Evolutionary conservation across 202 grass and related monocot species (phyloP).

Genomic region (Panicum virgatum): DNA sequence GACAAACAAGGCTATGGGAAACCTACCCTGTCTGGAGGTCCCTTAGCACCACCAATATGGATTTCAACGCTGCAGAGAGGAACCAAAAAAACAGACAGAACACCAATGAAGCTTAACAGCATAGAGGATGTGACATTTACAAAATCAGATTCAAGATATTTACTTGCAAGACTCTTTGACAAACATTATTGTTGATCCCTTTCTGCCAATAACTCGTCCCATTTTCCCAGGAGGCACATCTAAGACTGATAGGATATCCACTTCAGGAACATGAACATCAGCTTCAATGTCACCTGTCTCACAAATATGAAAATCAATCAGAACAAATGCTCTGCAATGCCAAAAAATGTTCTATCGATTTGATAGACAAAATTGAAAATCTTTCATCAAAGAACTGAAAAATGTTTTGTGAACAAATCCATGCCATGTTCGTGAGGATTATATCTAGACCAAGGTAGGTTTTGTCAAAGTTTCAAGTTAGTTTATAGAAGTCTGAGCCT

Average conservation of each 20-base stretch:
- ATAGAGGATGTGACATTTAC: conserved; percentile 30
- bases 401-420: conserved; percentile 24
- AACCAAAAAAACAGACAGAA: conserved; percentile 39
- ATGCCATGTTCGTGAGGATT: background rate
- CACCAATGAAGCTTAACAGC: conserved; percentile 24
- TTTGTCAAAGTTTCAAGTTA: conserved; percentile 18
- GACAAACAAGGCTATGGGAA: conserved; percentile 8
- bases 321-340: conserved; percentile 20
- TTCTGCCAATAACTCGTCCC: conserved; percentile 94
- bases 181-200: conserved; percentile 71
- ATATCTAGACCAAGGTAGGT: conserved; percentile 21
- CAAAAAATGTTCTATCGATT: conserved; percentile 23
- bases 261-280: conserved; percentile 65
- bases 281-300: conserved; percentile 56
- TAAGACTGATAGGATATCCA: conserved; percentile 81
- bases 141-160: conserved; percentile 30
- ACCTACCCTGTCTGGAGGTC: conserved; percentile 85
- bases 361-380: conserved; percentile 1
- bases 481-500: background rate
- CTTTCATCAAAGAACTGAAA: background rate
- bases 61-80: conserved; percentile 74
- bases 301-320: conserved; percentile 42
- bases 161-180: conserved; percentile 98
- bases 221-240: conserved; percentile 97
- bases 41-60: conserved; percentile 82